These are phyloP conservation scores for Pinguiococcus pyrenoidosus DNA, from an alignment of 108 stramenopile genomes.

Conservation along the genomic window DNA sequence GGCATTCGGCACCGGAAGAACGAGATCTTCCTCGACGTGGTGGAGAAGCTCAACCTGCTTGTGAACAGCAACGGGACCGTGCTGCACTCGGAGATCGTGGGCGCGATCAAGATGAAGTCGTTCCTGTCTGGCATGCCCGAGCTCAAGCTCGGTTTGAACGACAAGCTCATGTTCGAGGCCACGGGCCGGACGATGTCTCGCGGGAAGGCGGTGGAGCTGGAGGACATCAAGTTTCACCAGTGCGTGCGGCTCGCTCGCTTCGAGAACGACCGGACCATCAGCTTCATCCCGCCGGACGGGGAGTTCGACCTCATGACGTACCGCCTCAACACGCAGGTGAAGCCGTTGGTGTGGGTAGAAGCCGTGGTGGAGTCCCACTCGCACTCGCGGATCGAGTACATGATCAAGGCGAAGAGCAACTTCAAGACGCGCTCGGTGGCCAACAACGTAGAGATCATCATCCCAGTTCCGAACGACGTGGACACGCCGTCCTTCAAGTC, in stretches of 20 bases:
- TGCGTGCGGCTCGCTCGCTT: slow-evolving; percentile 94
- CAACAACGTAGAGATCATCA: slow-evolving; percentile 98
- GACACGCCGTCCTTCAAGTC: slow-evolving; percentile 96
- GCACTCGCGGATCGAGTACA: slow-evolving; percentile 91
- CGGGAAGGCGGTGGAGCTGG: slow-evolving; percentile 91
- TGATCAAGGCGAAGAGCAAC: slow-evolving; percentile 96
- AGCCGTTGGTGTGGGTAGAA: slow-evolving; percentile 97
- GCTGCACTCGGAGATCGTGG: slow-evolving; percentile 48
- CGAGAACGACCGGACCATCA: slow-evolving; percentile 97
- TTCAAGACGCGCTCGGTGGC: slow-evolving; percentile 93
- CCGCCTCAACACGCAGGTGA: slow-evolving; percentile 94
- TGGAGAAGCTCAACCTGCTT: slow-evolving; percentile 94
- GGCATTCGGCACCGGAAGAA: slow-evolving; percentile 99
- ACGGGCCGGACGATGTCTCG: slow-evolving; percentile 48
- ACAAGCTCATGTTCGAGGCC: slow-evolving; percentile 95
- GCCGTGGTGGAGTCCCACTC: slow-evolving; percentile 94
- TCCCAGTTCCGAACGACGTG: slow-evolving; percentile 96
- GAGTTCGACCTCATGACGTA: slow-evolving; percentile 99
- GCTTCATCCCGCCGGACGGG: slow-evolving; percentile 98
- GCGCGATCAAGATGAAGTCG: slow-evolving; percentile 82
- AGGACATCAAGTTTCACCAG: slow-evolving; percentile 99
- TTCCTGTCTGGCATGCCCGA: slow-evolving; percentile 97
- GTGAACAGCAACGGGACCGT: slow-evolving; percentile 95
- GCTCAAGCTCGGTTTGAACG: slow-evolving; percentile 96
- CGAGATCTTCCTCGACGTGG: slow-evolving; percentile 97